A percentile compares a stretch with the other conserved stretches of the same genome.
Evolutionary conservation across 768 basidiomycete genomes (phyloP).

Genomic region (Suillus subalutaceus): DNA sequence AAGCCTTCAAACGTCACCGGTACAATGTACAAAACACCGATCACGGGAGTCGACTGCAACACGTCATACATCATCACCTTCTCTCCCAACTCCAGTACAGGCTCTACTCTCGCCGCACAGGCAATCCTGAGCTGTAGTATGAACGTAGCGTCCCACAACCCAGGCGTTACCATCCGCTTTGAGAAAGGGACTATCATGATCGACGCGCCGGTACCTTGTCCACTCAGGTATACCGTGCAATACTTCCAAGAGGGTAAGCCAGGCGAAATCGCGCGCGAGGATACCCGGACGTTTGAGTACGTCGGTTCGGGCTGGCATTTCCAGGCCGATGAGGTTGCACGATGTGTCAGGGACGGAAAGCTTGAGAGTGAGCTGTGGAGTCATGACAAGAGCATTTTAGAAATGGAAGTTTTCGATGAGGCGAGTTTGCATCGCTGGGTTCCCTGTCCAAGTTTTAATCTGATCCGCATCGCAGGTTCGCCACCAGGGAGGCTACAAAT

Average conservation of each 20-base stretch:
- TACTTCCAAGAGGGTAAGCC: constrained; percentile 38
- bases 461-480: constrained; percentile 27
- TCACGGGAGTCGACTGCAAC: constrained; percentile 47
- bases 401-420: constrained; percentile 55
- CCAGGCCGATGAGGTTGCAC: constrained; percentile 55
- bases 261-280: constrained; percentile 34
- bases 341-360: constrained; percentile 49
- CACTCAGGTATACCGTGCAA: constrained; percentile 34
- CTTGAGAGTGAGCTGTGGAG: constrained; percentile 49
- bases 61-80: constrained; percentile 48
- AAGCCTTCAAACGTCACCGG: constrained; percentile 42
- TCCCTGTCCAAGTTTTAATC: constrained; percentile 7
- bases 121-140: constrained; percentile 44
- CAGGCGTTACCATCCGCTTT: constrained; percentile 42
- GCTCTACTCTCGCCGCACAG: constrained; percentile 38
- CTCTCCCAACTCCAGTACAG: constrained; percentile 25
- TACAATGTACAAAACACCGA: constrained; percentile 45
- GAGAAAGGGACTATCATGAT: constrained; percentile 47
- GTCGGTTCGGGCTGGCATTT: constrained; percentile 48
- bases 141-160: constrained; percentile 31
- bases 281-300: constrained; percentile 36
- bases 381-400: constrained; percentile 49
- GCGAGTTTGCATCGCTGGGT: constrained; percentile 26
- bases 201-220: constrained; percentile 38
- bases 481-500: constrained; percentile 41